Conservation (phyloP, 306 rosid genomes). For the Begonia loranthoides region DNA sequence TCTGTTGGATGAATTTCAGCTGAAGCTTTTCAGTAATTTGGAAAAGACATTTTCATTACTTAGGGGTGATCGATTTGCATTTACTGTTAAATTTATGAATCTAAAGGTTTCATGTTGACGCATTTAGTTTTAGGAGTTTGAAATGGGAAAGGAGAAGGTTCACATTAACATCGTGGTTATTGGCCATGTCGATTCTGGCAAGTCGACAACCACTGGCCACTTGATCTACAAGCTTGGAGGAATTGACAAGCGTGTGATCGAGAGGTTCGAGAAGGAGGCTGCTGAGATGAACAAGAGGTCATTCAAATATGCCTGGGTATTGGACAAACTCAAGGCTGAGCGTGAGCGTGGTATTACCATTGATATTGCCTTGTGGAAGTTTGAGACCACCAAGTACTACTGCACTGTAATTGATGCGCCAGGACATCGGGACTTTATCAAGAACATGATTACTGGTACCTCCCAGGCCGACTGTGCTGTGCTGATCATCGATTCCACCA, state of each 20-base stretch:
- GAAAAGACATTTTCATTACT: too few species aligned
- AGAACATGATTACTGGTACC: conserved; percentile 33
- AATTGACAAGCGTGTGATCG: conserved; percentile 34
- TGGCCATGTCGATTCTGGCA: conserved; percentile 42
- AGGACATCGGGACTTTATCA: conserved; percentile 25
- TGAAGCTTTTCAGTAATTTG: too few species aligned
- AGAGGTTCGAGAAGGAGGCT: conserved; percentile 33
- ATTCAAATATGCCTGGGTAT: too few species aligned
- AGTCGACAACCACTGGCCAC: conserved; percentile 25
- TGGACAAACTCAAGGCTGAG: too few species aligned
- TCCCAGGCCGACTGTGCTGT: conserved; percentile 30
- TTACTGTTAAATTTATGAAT: too few species aligned
- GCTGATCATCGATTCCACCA: conserved; percentile 24
- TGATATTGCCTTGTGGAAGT: conserved; percentile 31
- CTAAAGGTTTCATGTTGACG: too few species aligned
- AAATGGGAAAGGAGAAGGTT: conserved; percentile 39
- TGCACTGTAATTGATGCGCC: conserved; percentile 31
- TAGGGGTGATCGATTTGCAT: too few species aligned
- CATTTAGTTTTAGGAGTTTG: too few species aligned
- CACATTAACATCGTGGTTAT: conserved; percentile 51
- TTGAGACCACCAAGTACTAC: conserved; percentile 26
- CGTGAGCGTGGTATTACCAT: conserved; percentile 4
- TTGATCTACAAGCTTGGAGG: conserved; percentile 34
- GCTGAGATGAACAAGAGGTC: conserved; percentile 20
- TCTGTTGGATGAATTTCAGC: too few species aligned